phyloP scores from a whole-genome alignment of 345 rosid genomes.

The Eucalyptus leucophloia region DNA sequence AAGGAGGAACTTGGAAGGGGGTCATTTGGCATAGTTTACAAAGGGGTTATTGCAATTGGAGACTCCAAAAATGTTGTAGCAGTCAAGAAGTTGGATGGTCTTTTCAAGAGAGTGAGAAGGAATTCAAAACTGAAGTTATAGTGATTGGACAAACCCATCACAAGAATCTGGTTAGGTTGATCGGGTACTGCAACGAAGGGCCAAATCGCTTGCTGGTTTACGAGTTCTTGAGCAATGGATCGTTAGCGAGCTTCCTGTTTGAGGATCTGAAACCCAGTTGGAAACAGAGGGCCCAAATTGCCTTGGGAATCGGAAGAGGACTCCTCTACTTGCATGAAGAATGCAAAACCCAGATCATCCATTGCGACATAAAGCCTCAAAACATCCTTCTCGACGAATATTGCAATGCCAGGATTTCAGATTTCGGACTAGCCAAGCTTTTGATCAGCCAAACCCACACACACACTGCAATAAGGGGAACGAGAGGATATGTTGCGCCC shows the following conservation, averaged over 20 bases:
- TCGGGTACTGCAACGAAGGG: constrained; percentile 43
- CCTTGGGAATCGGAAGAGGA: constrained; percentile 33
- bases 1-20: constrained; percentile 26
- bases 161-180: constrained; percentile 33
- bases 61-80: constrained; percentile 5
- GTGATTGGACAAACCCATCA: constrained; percentile 41
- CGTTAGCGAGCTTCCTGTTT: constrained; percentile 30
- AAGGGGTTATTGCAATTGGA: constrained; percentile 7
- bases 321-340: constrained; percentile 47
- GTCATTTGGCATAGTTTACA: constrained; percentile 14
- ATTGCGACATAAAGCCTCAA: constrained; percentile 51
- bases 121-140: constrained; percentile 40
- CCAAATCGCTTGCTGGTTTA: constrained; percentile 29
- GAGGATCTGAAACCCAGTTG: constrained; percentile 19
- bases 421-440: constrained; percentile 48
- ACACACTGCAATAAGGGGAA: constrained; percentile 36
- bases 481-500: constrained; percentile 49
- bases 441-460: constrained; percentile 33
- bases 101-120: constrained; percentile 26
- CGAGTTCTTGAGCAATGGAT: constrained; percentile 42
- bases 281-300: constrained; percentile 26
- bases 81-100: constrained; percentile 23
- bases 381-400: constrained; percentile 36
- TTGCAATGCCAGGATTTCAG: constrained; percentile 29
- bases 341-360: constrained; percentile 43